These are phyloP conservation scores for Fusarium fracticaudum DNA, from an alignment of 2,329 filamentous ascomycete genomes.

Conservation along the genomic window DNA sequence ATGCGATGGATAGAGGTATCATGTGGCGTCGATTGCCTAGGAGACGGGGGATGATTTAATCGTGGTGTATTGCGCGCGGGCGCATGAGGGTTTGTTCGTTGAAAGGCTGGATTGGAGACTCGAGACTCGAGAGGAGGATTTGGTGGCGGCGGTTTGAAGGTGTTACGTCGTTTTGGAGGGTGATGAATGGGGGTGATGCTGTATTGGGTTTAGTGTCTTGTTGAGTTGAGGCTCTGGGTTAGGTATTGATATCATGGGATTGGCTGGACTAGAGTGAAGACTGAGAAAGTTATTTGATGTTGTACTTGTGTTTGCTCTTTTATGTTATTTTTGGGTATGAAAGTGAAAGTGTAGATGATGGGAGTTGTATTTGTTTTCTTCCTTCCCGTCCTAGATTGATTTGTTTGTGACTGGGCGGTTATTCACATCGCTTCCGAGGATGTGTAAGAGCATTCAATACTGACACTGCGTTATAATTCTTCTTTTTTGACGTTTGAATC, in stretches of 20 bases:
- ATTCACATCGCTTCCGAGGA: background rate
- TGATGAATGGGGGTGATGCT: constrained; percentile 6
- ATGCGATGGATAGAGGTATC: constrained; percentile 8
- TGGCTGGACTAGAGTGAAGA: background rate
- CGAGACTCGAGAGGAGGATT: background rate
- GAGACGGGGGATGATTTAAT: background rate
- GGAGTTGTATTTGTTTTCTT: background rate
- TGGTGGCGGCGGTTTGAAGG: constrained; percentile 18
- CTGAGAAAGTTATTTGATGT: background rate
- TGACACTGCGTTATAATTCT: background rate
- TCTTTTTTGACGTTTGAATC: background rate
- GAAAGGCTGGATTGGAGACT: background rate
- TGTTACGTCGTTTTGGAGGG: constrained; percentile 27
- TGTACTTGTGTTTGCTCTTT: background rate
- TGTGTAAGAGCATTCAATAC: no score
- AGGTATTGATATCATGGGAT: constrained; percentile 3
- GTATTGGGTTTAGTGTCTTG: constrained; percentile 21
- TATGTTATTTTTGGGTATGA: background rate
- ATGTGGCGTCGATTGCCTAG: constrained; percentile 10
- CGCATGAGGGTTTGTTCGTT: constrained; percentile 10
- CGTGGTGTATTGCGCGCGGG: constrained; percentile 14
- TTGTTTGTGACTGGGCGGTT: background rate
- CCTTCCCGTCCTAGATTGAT: no score
- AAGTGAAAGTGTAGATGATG: background rate
- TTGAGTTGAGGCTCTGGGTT: constrained; percentile 29